phyloP scores from a whole-genome alignment of 495 filamentous ascomycete species.

The Achaetomiella virescens region DNA sequence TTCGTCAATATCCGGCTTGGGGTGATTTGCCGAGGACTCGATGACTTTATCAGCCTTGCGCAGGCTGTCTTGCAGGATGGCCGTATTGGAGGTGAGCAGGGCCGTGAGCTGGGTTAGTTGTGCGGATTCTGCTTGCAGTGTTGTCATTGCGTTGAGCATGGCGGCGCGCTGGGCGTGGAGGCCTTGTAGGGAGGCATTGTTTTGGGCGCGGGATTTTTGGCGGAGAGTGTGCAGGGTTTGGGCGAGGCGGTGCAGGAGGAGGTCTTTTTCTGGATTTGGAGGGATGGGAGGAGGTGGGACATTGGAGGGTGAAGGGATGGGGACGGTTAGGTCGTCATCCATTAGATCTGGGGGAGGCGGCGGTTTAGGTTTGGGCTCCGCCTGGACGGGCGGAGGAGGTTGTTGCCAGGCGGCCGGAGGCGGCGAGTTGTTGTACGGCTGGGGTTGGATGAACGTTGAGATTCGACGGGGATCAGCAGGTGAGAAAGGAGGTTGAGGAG shows the following conservation, averaged over 20 bases:
- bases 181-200: slow-evolving; percentile 62
- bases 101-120: slow-evolving; percentile 61
- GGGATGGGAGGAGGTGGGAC: slow-evolving; percentile 74
- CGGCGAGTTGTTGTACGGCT: slow-evolving; percentile 19
- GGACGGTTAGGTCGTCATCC: slow-evolving; percentile 58
- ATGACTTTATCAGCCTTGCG: slow-evolving; percentile 75
- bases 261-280: slow-evolving; percentile 94
- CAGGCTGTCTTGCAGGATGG: slow-evolving; percentile 68
- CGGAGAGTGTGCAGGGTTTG: slow-evolving; percentile 60
- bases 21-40: slow-evolving; percentile 49
- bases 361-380: slow-evolving; percentile 34
- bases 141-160: slow-evolving; percentile 58
- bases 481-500: slow-evolving; percentile 15
- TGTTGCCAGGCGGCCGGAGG: slow-evolving; percentile 24
- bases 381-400: slow-evolving; percentile 12
- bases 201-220: slow-evolving; percentile 55
- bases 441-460: slow-evolving; percentile 23
- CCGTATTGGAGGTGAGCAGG: slow-evolving; percentile 68
- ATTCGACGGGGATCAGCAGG: slow-evolving; percentile 25
- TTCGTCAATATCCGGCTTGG: slow-evolving; percentile 65
- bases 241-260: slow-evolving; percentile 71
- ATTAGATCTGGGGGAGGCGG: slow-evolving; percentile 62
- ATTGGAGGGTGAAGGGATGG: slow-evolving; percentile 52
- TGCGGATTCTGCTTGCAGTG: slow-evolving; percentile 64
- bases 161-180: slow-evolving; percentile 74